Evolutionary conservation across 2,329 filamentous ascomycete species (phyloP), one percentile per base, ranked within the genome.

Genomic region (Plectosphaerella plurivora): DNA sequence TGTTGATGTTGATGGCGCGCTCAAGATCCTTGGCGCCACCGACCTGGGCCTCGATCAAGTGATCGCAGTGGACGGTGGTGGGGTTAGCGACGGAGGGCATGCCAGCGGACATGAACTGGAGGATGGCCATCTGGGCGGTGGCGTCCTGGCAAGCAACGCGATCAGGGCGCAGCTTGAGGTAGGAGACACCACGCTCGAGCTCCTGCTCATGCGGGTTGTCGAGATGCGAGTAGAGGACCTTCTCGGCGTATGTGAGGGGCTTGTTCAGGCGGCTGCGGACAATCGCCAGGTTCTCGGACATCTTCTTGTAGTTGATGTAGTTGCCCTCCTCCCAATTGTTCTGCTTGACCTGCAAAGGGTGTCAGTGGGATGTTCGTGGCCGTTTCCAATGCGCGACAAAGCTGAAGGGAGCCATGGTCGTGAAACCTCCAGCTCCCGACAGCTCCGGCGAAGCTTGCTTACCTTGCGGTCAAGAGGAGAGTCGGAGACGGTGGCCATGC

Each of bases 221-320:
- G 71, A 99, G 81, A 76, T 99, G 94, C 57, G 93, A 97, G 83
- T 99, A 99, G 64, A 97, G 83, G 67, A 99, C 92, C 86, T 99
- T 99, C 84, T 99, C 94, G 71, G 91, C 90, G 72, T 87, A 96
- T 64, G 91, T 94, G 65, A 99, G 84, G 62, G 94, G 94, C 64
- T 90, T 87, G 79, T 96, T 96, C 61, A 99, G 83, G 67, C 94
- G 87, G 65, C 79, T 73, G 68, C 94, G 89, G 63, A 99, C 94
- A 72, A 99, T 85, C 66, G 85, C 79, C 56, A 99, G 84, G 83
- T 96, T 97, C 80, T 97, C 92, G 65, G 89, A 91, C 91, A 97
- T 97, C 84, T 97, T 97, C 84, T 90, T 91, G 74, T 99, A 99
- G 83, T 97, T 96, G 82, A 97, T 96, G 82, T 91, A 97, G 83